phyloP scores from a whole-genome alignment of 1,139 yeast genomes.

The Yamadazyma sp. region DNA sequence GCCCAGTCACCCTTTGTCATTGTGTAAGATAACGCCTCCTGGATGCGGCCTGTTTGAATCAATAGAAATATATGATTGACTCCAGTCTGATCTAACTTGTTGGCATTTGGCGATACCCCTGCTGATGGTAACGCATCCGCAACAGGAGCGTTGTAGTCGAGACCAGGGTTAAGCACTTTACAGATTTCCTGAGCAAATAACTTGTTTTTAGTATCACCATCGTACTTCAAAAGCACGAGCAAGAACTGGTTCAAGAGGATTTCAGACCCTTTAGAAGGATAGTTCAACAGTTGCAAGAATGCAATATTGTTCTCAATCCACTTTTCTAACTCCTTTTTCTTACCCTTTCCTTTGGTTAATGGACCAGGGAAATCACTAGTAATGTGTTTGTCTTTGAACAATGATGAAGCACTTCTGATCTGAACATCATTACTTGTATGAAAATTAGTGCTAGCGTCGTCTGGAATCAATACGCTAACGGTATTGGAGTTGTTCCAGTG shows the following conservation, averaged over 20 bases:
- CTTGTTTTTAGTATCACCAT: constrained; percentile 30
- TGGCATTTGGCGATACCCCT: constrained; percentile 30
- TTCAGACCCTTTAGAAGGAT: constrained; percentile 21
- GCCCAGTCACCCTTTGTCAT: constrained; percentile 73
- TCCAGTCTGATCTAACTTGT: constrained; percentile 37
- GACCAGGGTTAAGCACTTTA: constrained; percentile 33
- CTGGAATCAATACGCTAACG: constrained; percentile 33
- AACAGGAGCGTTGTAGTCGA: constrained; percentile 24
- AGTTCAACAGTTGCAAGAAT: constrained; percentile 6
- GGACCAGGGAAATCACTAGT: constrained; percentile 61
- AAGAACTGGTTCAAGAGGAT: constrained; percentile 32
- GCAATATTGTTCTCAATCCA: constrained; percentile 45
- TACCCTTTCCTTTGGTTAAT: constrained; percentile 51
- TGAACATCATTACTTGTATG: constrained; percentile 16
- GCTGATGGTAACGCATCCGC: constrained; percentile 17
- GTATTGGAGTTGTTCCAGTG: constrained; percentile 57
- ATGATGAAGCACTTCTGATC: constrained; percentile 18
- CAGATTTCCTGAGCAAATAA: constrained; percentile 29
- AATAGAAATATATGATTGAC: constrained; percentile 33
- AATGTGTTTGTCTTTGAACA: constrained; percentile 22
- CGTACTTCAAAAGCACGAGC: constrained; percentile 24
- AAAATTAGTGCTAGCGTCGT: constrained; percentile 10
- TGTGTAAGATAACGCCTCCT: constrained; percentile 64
- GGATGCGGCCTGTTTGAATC: constrained; percentile 63
- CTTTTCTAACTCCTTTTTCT: constrained; percentile 62